Evolutionary conservation across 2,329 filamentous ascomycete genomes (phyloP), one percentile per base, ranked within the genome.

Genomic region (Aspergillus spinulosporus): DNA sequence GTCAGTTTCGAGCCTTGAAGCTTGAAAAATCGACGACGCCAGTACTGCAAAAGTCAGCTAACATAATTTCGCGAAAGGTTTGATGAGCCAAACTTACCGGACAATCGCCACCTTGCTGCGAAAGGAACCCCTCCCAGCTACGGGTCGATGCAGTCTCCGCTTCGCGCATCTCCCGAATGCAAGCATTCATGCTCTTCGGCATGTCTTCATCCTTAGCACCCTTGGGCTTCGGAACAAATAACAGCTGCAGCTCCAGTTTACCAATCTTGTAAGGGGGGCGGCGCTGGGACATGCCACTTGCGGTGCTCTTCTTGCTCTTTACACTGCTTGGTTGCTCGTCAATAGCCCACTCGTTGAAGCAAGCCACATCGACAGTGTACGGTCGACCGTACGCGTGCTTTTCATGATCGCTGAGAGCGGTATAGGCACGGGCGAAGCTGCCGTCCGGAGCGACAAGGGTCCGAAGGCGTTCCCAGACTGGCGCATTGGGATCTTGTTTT

Each of bases 161-260:
- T 52, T 93, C 90, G 74, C 89, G 90, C 76, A 99, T 86, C 77
- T 97, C 94, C 14, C 94, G 85, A 65, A 97, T 89, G 73, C 92
- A 96, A 42, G 90, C 89, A 74, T 94, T 96, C 92, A 99, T 96
- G 79, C 92, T 97, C 86, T 97, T 97, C 53, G 94, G 94, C 91
- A 99, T 97, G 64, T 97, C 93, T 12, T 97, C 92, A 62, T 97
- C 94, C 49, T 86, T 86, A 32, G 87, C 82, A 44, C 88, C 89
- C 78, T 90, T 93, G 3, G 94, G 93, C 66, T 92, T 91, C 0
- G 94, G 94, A 1, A 99, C 92, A 68, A 96, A 99, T 11, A 99
- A 81, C 6, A 99, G 83, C 77, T 99, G 94, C 39, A 99, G 80
- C 71, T 96, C 90, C 53, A 99, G 82, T 77, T 96, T 96, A 63